Conservation (phyloP, 2,329 filamentous ascomycete species). For the Anthostomella pinea region DNA sequence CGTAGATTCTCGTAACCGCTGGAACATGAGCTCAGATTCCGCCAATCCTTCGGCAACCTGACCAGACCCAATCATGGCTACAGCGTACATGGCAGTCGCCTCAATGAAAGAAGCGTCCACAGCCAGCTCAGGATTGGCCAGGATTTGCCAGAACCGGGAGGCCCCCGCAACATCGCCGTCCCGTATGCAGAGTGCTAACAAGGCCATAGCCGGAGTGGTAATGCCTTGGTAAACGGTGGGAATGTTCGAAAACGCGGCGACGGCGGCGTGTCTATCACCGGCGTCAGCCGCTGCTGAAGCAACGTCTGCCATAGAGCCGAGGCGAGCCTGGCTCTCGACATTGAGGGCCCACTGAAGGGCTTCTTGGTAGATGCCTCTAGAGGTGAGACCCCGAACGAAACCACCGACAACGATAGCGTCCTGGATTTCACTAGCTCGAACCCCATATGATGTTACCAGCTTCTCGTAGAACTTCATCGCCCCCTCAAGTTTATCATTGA, state of each 20-base stretch:
- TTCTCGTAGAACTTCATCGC: slow-evolving; percentile 83
- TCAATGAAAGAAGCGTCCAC: slow-evolving; percentile 71
- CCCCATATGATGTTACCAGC: slow-evolving; percentile 63
- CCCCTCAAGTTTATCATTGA: slow-evolving; percentile 75
- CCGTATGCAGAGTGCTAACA: slow-evolving; percentile 84
- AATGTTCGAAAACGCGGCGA: slow-evolving; percentile 62
- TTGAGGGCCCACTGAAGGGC: slow-evolving; percentile 71
- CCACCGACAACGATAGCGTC: slow-evolving; percentile 70
- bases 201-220: slow-evolving; percentile 66
- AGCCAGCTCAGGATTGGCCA: slow-evolving; percentile 61
- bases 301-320: slow-evolving; percentile 67
- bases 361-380: slow-evolving; percentile 66
- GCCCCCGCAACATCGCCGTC: slow-evolving; percentile 75
- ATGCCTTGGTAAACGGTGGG: slow-evolving; percentile 48
- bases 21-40: slow-evolving; percentile 82
- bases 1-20: slow-evolving; percentile 68
- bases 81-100: slow-evolving; percentile 84
- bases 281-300: slow-evolving; percentile 77
- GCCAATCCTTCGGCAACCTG: slow-evolving; percentile 77
- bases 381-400: slow-evolving; percentile 75
- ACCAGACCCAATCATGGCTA: slow-evolving; percentile 82
- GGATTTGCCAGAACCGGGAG: slow-evolving; percentile 74
- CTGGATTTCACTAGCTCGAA: slow-evolving; percentile 61
- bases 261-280: slow-evolving; percentile 66
- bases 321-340: slow-evolving; percentile 57